Evolutionary conservation across 805 yeast species (phyloP).

Genomic region (Kazachstania martiniae): DNA sequence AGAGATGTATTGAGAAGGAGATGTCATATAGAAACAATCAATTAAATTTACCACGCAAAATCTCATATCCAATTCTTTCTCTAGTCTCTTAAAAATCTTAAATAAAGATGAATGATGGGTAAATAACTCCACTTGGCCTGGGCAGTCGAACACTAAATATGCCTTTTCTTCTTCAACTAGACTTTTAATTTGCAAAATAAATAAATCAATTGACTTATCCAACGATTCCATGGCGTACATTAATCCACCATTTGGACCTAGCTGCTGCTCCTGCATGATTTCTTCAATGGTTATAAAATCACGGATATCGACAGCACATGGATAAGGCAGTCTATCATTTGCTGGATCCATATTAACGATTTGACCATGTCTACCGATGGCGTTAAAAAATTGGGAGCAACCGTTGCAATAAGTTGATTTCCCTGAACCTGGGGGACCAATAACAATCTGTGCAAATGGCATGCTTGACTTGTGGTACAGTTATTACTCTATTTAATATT

Average conservation of each 20-base stretch:
- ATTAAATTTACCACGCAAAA: constrained; percentile 77
- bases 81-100: constrained; percentile 54
- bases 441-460: constrained; percentile 82
- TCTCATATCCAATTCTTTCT: constrained; percentile 55
- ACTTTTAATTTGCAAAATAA: constrained; percentile 44
- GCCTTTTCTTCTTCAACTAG: constrained; percentile 47
- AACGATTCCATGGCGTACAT: constrained; percentile 72
- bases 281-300: constrained; percentile 69
- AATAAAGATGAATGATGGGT: constrained; percentile 76
- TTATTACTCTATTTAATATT: too few species aligned
- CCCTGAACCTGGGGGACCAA: constrained; percentile 98
- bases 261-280: constrained; percentile 55
- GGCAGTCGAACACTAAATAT: constrained; percentile 77
- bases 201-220: constrained; percentile 46
- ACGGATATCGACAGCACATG: constrained; percentile 67
- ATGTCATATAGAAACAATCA: constrained; percentile 71
- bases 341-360: constrained; percentile 90
- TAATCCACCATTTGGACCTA: constrained; percentile 87
- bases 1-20: constrained; percentile 84
- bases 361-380: constrained; percentile 85
- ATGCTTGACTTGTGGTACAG: constrained; percentile 18
- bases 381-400: constrained; percentile 81
- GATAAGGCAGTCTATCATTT: constrained; percentile 59
- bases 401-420: constrained; percentile 94
- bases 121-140: constrained; percentile 93